Percentiles rank a stretch among this genome's conserved stretches.
Conservation (phyloP, 2,329 filamentous ascomycete genomes). For the Karstenula rhodostoma region DNA sequence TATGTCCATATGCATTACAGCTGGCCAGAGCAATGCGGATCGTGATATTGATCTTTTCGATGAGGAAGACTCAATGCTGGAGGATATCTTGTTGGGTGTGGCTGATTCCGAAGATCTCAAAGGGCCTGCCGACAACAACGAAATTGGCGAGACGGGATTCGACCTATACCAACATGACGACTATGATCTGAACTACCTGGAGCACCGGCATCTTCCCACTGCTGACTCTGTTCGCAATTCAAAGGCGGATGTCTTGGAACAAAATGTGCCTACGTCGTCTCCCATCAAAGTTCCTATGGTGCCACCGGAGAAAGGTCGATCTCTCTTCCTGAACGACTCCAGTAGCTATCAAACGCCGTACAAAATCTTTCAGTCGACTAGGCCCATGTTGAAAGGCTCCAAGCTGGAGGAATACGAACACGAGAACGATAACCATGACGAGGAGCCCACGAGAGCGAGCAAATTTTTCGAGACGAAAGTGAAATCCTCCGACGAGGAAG, state of each 20-base stretch:
- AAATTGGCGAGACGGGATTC: constrained; percentile 1
- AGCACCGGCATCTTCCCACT: constrained; percentile 11
- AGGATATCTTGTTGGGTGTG: constrained; percentile 43
- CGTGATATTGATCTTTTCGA: constrained; percentile 32
- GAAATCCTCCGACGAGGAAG: neutral
- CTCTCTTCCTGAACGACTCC: constrained; percentile 26
- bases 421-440: neutral
- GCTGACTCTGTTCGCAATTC: neutral
- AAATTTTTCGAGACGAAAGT: neutral
- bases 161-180: constrained; percentile 10
- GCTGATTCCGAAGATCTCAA: constrained; percentile 39
- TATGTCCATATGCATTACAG: neutral
- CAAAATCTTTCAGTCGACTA: constrained; percentile 13
- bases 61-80: constrained; percentile 42
- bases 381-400: constrained; percentile 7
- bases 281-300: constrained; percentile 12
- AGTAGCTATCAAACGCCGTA: constrained; percentile 15
- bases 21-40: constrained; percentile 1
- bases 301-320: constrained; percentile 17
- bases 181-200: constrained; percentile 12
- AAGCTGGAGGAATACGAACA: constrained; percentile 11
- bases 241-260: neutral
- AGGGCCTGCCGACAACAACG: neutral
- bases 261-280: constrained; percentile 8
- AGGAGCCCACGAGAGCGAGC: neutral